Conservation (phyloP, 225 moss, liverwort and hornwort genomes). For the Polytrichum commune region DNA sequence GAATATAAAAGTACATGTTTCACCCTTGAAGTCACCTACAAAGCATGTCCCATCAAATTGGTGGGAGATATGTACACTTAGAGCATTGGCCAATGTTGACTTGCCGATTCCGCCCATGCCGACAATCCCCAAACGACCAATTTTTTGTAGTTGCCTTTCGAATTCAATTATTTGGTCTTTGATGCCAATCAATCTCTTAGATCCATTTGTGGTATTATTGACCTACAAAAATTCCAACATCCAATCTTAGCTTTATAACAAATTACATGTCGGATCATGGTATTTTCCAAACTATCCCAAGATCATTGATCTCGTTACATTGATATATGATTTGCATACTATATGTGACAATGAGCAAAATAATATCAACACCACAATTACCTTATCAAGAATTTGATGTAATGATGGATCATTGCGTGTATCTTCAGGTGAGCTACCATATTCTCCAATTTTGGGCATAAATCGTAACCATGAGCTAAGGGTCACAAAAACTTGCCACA, state of each 20-base stretch:
- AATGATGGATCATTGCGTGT: too few relatives aligned
- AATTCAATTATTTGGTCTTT: neutral
- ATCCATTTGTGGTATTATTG: neutral
- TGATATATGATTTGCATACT: neutral
- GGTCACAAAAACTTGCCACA: neutral
- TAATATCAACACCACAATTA: neutral
- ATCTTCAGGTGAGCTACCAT: neutral
- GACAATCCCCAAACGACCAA: neutral
- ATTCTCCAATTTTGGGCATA: neutral
- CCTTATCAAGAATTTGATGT: neutral
- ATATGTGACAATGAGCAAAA: neutral
- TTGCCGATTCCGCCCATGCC: conserved; percentile 11
- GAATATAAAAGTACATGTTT: neutral
- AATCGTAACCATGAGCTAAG: neutral
- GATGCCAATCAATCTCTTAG: neutral
- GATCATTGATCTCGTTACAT: neutral
- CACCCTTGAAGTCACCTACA: neutral
- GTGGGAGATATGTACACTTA: conserved; percentile 1
- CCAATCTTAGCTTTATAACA: neutral
- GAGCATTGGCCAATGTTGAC: conserved; percentile 7
- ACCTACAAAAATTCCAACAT: neutral
- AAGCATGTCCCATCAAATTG: conserved; percentile 4
- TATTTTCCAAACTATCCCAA: neutral
- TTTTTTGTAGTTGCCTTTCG: neutral
- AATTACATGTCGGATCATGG: neutral